Conservation (phyloP, 108 stramenopile genomes). For the Cyclotella atomus region DNA sequence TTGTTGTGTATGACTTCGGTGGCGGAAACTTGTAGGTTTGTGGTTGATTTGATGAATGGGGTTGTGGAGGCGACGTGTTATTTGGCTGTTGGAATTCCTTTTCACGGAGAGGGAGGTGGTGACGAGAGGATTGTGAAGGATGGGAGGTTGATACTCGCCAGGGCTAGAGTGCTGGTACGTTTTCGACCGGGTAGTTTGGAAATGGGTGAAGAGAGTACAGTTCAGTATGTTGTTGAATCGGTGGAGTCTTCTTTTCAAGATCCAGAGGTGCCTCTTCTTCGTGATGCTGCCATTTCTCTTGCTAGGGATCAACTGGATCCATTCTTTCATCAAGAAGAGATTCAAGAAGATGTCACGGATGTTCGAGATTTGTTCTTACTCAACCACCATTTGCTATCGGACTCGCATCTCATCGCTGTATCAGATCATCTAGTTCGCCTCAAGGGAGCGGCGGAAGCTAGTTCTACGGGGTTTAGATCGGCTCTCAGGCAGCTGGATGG, state of each 20-base stretch:
- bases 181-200: constrained; percentile 39
- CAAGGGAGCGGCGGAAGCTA: constrained; percentile 42
- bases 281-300: constrained; percentile 33
- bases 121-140: constrained; percentile 3
- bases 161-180: constrained; percentile 31
- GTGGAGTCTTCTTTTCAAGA: constrained; percentile 8
- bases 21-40: constrained; percentile 39
- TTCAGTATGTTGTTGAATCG: constrained; percentile 43
- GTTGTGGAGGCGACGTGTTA: constrained; percentile 36
- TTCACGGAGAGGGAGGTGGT: background rate
- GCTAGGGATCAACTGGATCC: constrained; percentile 44
- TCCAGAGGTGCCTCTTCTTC: constrained; percentile 18
- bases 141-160: constrained; percentile 38
- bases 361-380: constrained; percentile 51
- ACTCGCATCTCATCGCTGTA: constrained; percentile 45
- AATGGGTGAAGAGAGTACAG: constrained; percentile 31
- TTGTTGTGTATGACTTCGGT: constrained; percentile 38
- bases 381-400: constrained; percentile 46
- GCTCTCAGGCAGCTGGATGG: constrained; percentile 49
- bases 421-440: constrained; percentile 48
- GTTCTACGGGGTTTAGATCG: constrained; percentile 38
- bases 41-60: constrained; percentile 27
- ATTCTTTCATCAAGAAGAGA: constrained; percentile 19
- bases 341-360: constrained; percentile 15
- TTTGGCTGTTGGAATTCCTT: constrained; percentile 42